These are phyloP conservation scores for Cladophialophora immunda DNA, from an alignment of 2,329 filamentous ascomycete genomes.

Conservation along the genomic window DNA sequence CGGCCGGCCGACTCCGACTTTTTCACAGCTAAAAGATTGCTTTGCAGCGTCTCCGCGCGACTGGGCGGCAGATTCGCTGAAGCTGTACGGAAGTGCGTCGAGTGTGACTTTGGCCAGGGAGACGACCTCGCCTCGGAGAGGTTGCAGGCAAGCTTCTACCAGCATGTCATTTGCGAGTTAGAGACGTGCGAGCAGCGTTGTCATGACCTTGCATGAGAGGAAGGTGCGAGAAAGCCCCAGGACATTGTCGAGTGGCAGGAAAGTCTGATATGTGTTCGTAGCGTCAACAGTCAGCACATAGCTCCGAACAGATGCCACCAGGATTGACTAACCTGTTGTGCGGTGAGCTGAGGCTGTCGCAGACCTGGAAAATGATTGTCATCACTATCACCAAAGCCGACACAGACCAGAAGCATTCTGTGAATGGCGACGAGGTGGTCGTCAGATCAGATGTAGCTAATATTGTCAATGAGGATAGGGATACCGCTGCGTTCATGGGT, in stretches of 20 bases:
- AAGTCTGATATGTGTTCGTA: neutral
- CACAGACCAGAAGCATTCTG: too few relatives aligned
- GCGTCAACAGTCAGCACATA: neutral
- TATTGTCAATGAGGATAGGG: too few relatives aligned
- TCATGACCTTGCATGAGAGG: neutral
- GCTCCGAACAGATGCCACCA: neutral
- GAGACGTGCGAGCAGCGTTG: slow-evolving; percentile 1
- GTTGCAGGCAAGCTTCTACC: slow-evolving; percentile 5
- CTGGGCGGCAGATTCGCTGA: too few relatives aligned
- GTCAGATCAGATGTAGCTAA: too few relatives aligned
- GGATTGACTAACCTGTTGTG: neutral
- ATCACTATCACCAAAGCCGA: too few relatives aligned
- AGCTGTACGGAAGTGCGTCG: slow-evolving; percentile 1
- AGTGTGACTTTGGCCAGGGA: slow-evolving; percentile 3
- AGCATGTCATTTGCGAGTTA: slow-evolving; percentile 3
- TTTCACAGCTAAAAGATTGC: too few relatives aligned
- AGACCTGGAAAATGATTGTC: too few relatives aligned
- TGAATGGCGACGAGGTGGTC: too few relatives aligned
- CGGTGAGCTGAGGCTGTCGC: too few relatives aligned
- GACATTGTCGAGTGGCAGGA: neutral
- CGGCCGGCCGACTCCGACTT: too few relatives aligned
- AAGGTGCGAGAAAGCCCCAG: neutral
- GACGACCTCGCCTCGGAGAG: neutral
- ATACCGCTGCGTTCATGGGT: too few relatives aligned
- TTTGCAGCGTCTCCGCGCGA: too few relatives aligned